Base-by-base conservation (phyloP, 305 asterid species). In the Plantago coronopus region DNA sequence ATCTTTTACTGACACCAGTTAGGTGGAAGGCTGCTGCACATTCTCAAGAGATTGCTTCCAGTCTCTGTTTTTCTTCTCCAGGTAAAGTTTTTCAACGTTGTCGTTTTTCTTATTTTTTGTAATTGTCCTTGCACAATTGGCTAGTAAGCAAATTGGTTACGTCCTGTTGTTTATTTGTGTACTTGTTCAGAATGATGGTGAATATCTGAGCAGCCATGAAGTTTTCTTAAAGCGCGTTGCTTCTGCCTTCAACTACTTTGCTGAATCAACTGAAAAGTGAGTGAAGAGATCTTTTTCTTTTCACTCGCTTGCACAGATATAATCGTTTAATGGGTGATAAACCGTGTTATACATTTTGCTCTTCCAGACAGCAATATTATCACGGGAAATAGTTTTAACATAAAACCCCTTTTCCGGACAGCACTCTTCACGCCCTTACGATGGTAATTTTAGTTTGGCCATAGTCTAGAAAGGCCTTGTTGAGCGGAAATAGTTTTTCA, bases 61-160 rank as follows among this genome's bases (percentile, higher is more conserved):
- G 86, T 91, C 69, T 84, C 98, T 59, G 95, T 91, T 72, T 86
- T 78, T 78, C 98, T 91, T 75, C 98, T 91, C 73, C 95, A 89
- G 97, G 97, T 88, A 75, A 31, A 51, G 27, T 45, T 34, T 55
- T 1, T 10, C 9, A 8, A n/a, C n/a, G n/a, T n/a, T n/a, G n/a
- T 3, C 42, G 1, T 10, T 51, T 23, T 19, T 25, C 34, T 25
- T 37, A 31, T 68, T 62, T 54, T 34, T 40, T 34, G 63, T 65
- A 23, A 18, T 58, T 59, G 67, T 47, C 42, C 59, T 63, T 43
- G 53, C 51, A 67, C 37, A 37, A 19, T 57, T 34, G 1, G 10
- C 2, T 44, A n/a, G n/a, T n/a, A 55, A 42, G 57, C 43, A 59
- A 71, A 48, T 25, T 63, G 40, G 31, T 59, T 44, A 50, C 37